phyloP scores from a whole-genome alignment of 176 grass and related monocot species.

The Carex littledalei region DNA sequence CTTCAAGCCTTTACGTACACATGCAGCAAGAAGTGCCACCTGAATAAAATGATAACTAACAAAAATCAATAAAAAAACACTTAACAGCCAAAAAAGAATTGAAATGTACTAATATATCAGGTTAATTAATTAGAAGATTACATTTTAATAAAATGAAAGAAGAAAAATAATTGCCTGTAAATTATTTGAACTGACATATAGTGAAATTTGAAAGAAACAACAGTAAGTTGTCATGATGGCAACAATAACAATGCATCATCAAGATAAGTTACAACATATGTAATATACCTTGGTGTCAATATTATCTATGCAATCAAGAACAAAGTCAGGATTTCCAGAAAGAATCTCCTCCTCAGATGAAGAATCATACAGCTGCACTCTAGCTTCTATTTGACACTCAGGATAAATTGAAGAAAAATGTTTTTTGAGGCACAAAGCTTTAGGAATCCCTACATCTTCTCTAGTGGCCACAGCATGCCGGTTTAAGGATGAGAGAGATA shows the following conservation, averaged over 20 bases:
- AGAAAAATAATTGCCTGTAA: not conserved
- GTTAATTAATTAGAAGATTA: not conserved
- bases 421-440: conserved; percentile 81
- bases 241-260: not conserved
- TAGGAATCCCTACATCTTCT: conserved; percentile 87
- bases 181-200: not conserved
- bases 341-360: conserved; percentile 82
- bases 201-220: not conserved
- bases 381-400: conserved; percentile 85
- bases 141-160: not conserved
- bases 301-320: conserved; percentile 99
- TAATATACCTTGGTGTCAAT: conserved; percentile 82
- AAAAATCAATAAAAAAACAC: not conserved
- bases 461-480: conserved; percentile 94
- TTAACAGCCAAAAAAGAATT: not conserved
- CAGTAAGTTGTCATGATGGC: not conserved
- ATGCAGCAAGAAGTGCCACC: conserved; percentile 85
- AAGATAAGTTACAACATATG: not conserved
- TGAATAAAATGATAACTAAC: conserved; percentile 19
- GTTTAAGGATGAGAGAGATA: conserved; percentile 89
- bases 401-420: conserved; percentile 92
- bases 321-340: conserved; percentile 85
- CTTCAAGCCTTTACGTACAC: conserved; percentile 57
- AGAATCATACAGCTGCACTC: conserved; percentile 73
- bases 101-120: not conserved